Evolutionary conservation across 176 grass and related monocot species (phyloP), one percentile per base, ranked within the genome.

Genomic region (Microstegium vimineum): DNA sequence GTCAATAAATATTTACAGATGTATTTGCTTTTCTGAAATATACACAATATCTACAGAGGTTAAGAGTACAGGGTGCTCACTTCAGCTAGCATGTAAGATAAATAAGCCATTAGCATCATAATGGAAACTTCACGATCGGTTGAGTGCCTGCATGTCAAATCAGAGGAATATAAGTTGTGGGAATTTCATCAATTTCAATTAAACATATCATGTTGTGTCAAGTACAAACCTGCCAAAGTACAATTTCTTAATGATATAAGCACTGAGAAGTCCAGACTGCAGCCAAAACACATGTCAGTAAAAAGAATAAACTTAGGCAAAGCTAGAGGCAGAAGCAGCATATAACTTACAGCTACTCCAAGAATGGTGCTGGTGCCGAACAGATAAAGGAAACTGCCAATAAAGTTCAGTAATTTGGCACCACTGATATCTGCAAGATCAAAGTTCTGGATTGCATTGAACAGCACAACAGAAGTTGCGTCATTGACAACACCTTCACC

Each of bases 401-500:
- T 74, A 56, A 97, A 92, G 17, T 92, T 27, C 16, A 97, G 56
- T 25, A 92, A 59, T 68, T 82, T 85, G 25, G 59, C 22, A 12
- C 76, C 52, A 33, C 87, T 91, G 70, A 92, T 37, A 83, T 82
- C 64, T 36, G 12, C 83, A 36, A 89, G 70, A 87, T 94, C 87
- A 73, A 97, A 90, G 43, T 89, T 92, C 28, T 94, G 92, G 73
- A 97, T 90, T 37, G 94, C 92, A 69, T 97, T 97, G 82, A 97
- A 97, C 41, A 97, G 77, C 77, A 97, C 94, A 45, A 97, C 81
- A 30, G 94, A 97, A 14, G 94, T 97, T n/a, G 94, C 94, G 81
- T 97, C 94, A 75, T 97, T 97, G 36, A 97, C 94, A 76, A 97
- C 94, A 66, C 94, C 94, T 89, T 97, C 94, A 78, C 94, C 94